Evolutionary conservation across 208 protist species (phyloP).

Genomic region (Leishmania aethiopica): DNA sequence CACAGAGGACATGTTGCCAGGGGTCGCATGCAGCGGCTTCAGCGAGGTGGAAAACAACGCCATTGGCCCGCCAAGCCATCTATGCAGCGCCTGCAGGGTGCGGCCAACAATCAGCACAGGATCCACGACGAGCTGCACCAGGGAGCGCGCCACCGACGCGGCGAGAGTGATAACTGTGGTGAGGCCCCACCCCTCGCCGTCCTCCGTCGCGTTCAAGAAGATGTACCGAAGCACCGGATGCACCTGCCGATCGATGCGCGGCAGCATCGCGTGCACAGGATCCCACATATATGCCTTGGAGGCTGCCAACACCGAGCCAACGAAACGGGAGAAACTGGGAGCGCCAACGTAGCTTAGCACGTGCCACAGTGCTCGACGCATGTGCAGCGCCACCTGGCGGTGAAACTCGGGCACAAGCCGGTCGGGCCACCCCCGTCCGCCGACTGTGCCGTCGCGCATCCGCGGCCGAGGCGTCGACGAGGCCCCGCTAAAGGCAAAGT

Average conservation of each 20-base stretch:
- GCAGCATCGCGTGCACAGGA: constrained; percentile 4
- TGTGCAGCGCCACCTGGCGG: constrained; percentile 33
- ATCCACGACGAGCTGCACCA: constrained; percentile 18
- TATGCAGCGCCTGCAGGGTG: constrained; percentile 8
- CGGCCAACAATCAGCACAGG: constrained; percentile 27
- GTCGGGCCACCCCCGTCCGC: constrained; percentile 17
- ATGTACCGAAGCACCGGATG: constrained; percentile 17
- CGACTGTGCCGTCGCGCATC: neutral
- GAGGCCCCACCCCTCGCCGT: constrained; percentile 10
- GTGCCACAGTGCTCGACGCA: constrained; percentile 12
- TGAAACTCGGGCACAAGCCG: constrained; percentile 32
- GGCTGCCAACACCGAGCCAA: neutral
- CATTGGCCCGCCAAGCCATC: constrained; percentile 1
- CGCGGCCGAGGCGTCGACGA: neutral
- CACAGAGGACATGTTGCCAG: neutral
- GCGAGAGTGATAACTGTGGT: constrained; percentile 2
- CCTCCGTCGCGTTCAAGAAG: constrained; percentile 1
- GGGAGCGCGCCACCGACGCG: constrained; percentile 8
- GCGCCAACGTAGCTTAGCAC: neutral
- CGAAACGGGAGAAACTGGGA: neutral
- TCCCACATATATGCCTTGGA: neutral
- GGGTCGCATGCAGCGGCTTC: neutral
- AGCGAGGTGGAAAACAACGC: constrained; percentile 1
- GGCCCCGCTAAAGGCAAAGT: constrained; percentile 20
- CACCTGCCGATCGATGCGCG: constrained; percentile 3